These are phyloP conservation scores for Sporobolomyces phaffii DNA, from an alignment of 768 basidiomycete species.

Conservation along the genomic window DNA sequence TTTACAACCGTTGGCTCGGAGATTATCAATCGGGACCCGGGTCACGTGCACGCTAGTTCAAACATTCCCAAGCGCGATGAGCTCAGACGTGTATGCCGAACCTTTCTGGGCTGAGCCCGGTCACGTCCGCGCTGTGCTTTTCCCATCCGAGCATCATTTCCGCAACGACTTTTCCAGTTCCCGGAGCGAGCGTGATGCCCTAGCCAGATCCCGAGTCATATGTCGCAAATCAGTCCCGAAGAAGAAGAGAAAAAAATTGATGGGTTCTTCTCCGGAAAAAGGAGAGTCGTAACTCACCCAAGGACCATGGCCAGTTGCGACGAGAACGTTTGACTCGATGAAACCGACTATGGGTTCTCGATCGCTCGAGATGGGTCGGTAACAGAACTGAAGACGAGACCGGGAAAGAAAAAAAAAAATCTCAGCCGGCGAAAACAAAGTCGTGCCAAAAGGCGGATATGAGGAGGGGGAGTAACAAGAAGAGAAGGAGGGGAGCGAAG, in stretches of 20 bases:
- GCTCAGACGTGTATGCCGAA: slow-evolving; percentile 3
- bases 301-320: slow-evolving; percentile 49
- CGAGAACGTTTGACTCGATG: slow-evolving; percentile 43
- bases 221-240: too few species aligned
- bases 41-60: too few species aligned
- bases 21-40: too few species aligned
- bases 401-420: too few species aligned
- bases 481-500: too few species aligned
- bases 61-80: not conserved
- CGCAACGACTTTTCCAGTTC: slow-evolving; percentile 23
- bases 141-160: slow-evolving; percentile 9
- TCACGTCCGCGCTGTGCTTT: slow-evolving; percentile 19
- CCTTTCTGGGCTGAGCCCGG: not conserved
- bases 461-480: not conserved
- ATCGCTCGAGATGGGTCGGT: slow-evolving; percentile 46
- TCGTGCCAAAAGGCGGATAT: too few species aligned
- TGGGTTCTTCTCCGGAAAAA: too few species aligned
- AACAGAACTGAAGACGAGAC: slow-evolving; percentile 44
- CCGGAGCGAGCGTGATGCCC: slow-evolving; percentile 31
- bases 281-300: too few species aligned
- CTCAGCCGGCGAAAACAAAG: too few species aligned
- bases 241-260: too few species aligned
- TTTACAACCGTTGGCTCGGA: too few species aligned
- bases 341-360: slow-evolving; percentile 46
- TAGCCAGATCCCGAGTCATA: too few species aligned